These are phyloP conservation scores for Tetratostichococcus sp. DNA, from an alignment of 139 green algal genomes.

Conservation along the genomic window DNA sequence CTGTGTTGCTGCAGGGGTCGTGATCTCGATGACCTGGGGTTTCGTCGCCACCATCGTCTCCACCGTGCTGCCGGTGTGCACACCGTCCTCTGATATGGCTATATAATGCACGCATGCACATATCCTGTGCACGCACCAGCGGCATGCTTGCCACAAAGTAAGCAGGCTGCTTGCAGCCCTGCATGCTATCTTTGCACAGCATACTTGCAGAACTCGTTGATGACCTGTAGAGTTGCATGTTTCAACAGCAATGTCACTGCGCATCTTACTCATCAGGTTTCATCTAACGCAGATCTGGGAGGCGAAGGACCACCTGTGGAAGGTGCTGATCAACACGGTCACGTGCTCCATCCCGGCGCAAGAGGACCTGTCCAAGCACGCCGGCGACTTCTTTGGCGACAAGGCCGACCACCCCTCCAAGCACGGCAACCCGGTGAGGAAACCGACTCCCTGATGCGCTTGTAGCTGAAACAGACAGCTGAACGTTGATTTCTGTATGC, in stretches of 20 bases:
- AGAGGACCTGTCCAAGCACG: not conserved
- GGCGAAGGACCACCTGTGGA: constrained; percentile 23
- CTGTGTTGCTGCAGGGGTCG: not conserved
- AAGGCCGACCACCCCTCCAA: not conserved
- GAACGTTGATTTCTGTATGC: too few species aligned
- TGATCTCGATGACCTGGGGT: constrained; percentile 2
- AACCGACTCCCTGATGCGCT: too few species aligned
- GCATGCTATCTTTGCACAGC: too few species aligned
- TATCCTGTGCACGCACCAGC: not conserved
- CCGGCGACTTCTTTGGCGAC: not conserved
- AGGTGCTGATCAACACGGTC: constrained; percentile 17
- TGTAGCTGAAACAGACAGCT: too few species aligned
- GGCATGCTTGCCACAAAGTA: too few species aligned
- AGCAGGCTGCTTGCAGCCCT: too few species aligned
- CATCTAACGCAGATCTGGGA: constrained; percentile 45
- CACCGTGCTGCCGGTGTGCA: constrained; percentile 24
- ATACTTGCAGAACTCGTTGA: too few species aligned
- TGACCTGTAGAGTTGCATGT: not conserved
- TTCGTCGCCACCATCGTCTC: constrained; percentile 36
- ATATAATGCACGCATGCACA: not conserved
- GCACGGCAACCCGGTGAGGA: not conserved
- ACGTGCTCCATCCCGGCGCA: constrained; percentile 7
- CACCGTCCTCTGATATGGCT: too few species aligned
- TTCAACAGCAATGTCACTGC: not conserved
- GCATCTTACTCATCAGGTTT: too few species aligned